These are phyloP conservation scores for Anaeramoeba flamelloides DNA, from an alignment of 78 protist genomes.

Conservation along the genomic window DNA sequence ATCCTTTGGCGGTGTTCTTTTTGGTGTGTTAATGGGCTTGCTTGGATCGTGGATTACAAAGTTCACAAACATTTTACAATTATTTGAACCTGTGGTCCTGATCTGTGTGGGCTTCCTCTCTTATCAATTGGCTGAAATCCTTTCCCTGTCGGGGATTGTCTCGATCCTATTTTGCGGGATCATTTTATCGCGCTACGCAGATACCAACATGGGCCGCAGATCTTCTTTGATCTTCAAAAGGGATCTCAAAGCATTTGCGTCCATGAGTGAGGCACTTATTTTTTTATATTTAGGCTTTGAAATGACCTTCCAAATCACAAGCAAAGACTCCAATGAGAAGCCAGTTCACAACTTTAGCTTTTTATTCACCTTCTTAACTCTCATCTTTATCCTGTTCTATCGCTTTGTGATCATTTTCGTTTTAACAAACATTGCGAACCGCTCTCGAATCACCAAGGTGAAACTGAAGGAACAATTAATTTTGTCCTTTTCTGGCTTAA, in stretches of 20 bases:
- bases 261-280: conserved; percentile 8
- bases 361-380: too few species aligned
- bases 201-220: background rate
- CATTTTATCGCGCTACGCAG: conserved; percentile 7
- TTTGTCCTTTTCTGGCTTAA: conserved; percentile 12
- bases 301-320: too few species aligned
- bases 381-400: too few species aligned
- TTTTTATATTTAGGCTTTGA: conserved; percentile 11
- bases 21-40: conserved; percentile 3
- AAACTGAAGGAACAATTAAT: conserved; percentile 9
- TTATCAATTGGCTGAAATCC: conserved; percentile 9
- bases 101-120: background rate
- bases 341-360: too few species aligned
- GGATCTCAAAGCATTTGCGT: background rate
- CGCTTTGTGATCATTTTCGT: too few species aligned
- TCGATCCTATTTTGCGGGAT: conserved; percentile 7
- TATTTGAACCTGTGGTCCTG: conserved; percentile 10
- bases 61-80: background rate
- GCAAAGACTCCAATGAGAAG: too few species aligned
- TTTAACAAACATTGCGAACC: conserved; percentile 10
- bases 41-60: conserved; percentile 1
- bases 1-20: background rate
- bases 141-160: conserved; percentile 17
- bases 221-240: background rate
- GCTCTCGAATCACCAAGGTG: background rate